A percentile compares a stretch with the other conserved stretches of the same genome.
Conservation (phyloP, 768 basidiomycete species). For the Collybiopsis confluens region DNA sequence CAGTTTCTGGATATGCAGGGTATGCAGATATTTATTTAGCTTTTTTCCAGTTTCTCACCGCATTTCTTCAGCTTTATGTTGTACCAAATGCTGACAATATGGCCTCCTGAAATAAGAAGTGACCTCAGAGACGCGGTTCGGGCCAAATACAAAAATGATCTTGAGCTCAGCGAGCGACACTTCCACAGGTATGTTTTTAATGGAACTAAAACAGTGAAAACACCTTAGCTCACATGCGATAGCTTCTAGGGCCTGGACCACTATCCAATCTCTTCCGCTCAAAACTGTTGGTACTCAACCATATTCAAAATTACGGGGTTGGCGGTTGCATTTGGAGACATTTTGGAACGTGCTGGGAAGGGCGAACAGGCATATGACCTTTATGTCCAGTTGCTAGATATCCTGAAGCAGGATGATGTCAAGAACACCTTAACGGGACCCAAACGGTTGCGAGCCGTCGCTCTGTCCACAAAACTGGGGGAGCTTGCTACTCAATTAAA, state of each 20-base stretch:
- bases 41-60: neutral
- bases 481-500: too few relatives aligned
- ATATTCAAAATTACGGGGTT: conserved; percentile 66
- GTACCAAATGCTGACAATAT: conserved; percentile 54
- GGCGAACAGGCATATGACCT: conserved; percentile 31
- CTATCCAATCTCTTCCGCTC: conserved; percentile 39
- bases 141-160: conserved; percentile 56
- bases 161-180: conserved; percentile 45
- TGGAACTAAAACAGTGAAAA: neutral
- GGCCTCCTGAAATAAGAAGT: conserved; percentile 58
- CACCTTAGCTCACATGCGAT: conserved; percentile 9
- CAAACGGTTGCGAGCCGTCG: conserved; percentile 34
- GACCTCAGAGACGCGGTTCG: conserved; percentile 65
- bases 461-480: too few relatives aligned
- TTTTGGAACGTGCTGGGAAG: conserved; percentile 50
- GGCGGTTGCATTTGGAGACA: conserved; percentile 54
- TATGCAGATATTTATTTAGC: neutral
- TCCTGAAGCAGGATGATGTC: too few relatives aligned
- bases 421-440: conserved; percentile 17
- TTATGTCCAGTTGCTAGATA: conserved; percentile 30
- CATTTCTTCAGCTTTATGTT: conserved; percentile 56
- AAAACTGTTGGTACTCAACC: conserved; percentile 38
- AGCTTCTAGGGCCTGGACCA: conserved; percentile 49
- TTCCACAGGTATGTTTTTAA: conserved; percentile 54
- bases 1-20: neutral